Percentiles rank a stretch among this genome's conserved stretches.
Conservation (phyloP, 345 rosid genomes). For the Aquilaria malaccensis region DNA sequence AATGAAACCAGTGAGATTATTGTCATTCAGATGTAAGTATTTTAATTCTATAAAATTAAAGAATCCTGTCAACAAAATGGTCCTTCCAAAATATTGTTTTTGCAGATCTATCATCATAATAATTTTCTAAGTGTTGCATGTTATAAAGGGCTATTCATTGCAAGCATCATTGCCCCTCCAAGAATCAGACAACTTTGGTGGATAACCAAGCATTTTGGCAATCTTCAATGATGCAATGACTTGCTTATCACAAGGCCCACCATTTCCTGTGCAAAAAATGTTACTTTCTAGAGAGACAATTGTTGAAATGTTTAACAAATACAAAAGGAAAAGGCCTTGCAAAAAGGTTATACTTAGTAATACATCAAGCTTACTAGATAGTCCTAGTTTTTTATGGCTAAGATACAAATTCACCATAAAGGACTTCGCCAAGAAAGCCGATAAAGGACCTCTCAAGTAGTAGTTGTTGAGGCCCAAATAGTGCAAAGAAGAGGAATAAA, state of each 20-base stretch:
- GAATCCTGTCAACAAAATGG: conserved; percentile 27
- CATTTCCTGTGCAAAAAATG: conserved; percentile 25
- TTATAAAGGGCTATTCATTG: conserved; percentile 25
- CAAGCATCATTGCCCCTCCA: conserved; percentile 55
- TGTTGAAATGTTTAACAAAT: neutral
- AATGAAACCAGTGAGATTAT: conserved; percentile 34
- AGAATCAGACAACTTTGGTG: conserved; percentile 23
- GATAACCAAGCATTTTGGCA: conserved; percentile 35
- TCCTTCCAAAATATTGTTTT: conserved; percentile 30
- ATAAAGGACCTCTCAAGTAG: conserved; percentile 38
- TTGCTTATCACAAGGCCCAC: conserved; percentile 30
- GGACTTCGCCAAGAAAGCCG: conserved; percentile 27
- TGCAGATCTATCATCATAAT: conserved; percentile 14
- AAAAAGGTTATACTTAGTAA: conserved; percentile 30
- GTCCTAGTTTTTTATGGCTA: conserved; percentile 30
- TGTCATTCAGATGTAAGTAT: conserved; percentile 27
- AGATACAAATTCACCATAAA: conserved; percentile 26
- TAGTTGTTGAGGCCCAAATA: conserved; percentile 28
- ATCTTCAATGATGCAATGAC: conserved; percentile 33
- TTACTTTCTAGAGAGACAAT: conserved; percentile 14
- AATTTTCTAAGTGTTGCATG: conserved; percentile 23
- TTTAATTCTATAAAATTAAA: conserved; percentile 22
- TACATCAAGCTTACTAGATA: conserved; percentile 31
- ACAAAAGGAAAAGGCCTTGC: conserved; percentile 10
- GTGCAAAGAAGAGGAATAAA: conserved; percentile 21